These are phyloP conservation scores for Fusarium metavorans DNA, from an alignment of 2,329 filamentous ascomycete species.

Conservation along the genomic window DNA sequence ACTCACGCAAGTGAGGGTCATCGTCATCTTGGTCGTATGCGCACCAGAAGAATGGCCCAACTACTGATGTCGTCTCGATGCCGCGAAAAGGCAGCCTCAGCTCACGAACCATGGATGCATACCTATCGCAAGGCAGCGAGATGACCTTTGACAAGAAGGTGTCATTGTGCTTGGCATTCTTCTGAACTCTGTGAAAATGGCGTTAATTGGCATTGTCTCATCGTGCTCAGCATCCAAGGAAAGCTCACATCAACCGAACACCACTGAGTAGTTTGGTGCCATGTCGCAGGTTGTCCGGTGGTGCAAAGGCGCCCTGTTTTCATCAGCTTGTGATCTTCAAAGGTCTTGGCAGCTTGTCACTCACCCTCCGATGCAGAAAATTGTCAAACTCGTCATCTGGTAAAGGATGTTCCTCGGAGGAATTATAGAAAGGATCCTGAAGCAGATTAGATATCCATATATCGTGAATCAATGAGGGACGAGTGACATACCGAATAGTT, in stretches of 20 bases:
- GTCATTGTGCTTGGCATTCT: slow-evolving; percentile 66
- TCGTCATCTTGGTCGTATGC: slow-evolving; percentile 67
- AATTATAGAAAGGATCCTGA: slow-evolving; percentile 64
- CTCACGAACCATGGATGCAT: slow-evolving; percentile 67
- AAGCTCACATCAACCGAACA: slow-evolving; percentile 66
- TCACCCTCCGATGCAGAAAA: slow-evolving; percentile 63
- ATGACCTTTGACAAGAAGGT: slow-evolving; percentile 69
- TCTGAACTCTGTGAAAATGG: slow-evolving; percentile 60
- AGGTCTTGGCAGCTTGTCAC: slow-evolving; percentile 35
- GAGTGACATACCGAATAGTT: slow-evolving; percentile 66
- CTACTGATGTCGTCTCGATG: slow-evolving; percentile 69
- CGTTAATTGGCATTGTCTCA: slow-evolving; percentile 10
- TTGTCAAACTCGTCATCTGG: slow-evolving; percentile 68
- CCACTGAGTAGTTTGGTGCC: slow-evolving; percentile 62
- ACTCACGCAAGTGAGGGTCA: slow-evolving; percentile 68
- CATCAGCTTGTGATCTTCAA: slow-evolving; percentile 15
- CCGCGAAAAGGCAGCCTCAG: slow-evolving; percentile 67
- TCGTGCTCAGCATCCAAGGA: background rate
- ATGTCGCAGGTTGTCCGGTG: slow-evolving; percentile 55
- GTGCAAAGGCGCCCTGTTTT: slow-evolving; percentile 64
- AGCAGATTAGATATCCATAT: background rate
- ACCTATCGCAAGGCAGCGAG: slow-evolving; percentile 62
- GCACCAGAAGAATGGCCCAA: slow-evolving; percentile 74
- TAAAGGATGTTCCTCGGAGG: slow-evolving; percentile 64
- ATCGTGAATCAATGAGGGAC: background rate